These are phyloP conservation scores for Fistulinella cinereoalba DNA, from an alignment of 1,284 basidiomycete genomes.

Conservation along the genomic window DNA sequence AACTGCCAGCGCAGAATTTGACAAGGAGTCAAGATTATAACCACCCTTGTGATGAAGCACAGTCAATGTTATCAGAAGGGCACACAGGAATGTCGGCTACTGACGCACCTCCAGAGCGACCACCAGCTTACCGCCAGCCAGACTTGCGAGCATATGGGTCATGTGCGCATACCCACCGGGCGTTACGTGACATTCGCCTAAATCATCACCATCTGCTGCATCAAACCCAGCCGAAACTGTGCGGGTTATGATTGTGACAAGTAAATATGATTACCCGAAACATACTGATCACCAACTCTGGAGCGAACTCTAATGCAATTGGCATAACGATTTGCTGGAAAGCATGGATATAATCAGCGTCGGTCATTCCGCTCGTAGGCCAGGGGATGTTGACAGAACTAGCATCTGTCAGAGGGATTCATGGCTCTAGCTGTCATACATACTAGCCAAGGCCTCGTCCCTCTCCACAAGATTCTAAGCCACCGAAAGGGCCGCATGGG, in stretches of 20 bases:
- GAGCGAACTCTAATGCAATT: conserved; percentile 93
- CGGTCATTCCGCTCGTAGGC: conserved; percentile 85
- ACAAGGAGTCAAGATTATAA: conserved; percentile 91
- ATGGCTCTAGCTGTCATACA: conserved; percentile 36
- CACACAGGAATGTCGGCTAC: not conserved
- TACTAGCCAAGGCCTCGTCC: conserved; percentile 82
- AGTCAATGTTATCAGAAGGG: conserved; percentile 4
- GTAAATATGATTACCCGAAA: conserved; percentile 7
- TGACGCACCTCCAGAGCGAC: conserved; percentile 84
- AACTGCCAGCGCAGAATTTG: conserved; percentile 85
- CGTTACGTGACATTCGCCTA: conserved; percentile 88
- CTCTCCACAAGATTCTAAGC: conserved; percentile 81
- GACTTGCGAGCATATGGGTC: conserved; percentile 93
- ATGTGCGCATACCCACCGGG: conserved; percentile 98
- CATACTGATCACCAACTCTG: conserved; percentile 94
- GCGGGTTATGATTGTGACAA: conserved; percentile 8
- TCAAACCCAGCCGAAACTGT: conserved; percentile 97
- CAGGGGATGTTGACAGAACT: conserved; percentile 97
- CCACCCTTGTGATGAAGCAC: conserved; percentile 67
- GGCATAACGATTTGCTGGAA: conserved; percentile 97
- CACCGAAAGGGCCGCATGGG: conserved; percentile 88
- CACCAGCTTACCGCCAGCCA: conserved; percentile 87
- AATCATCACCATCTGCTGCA: conserved; percentile 88
- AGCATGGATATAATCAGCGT: conserved; percentile 95
- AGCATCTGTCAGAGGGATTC: conserved; percentile 15